Conservation (phyloP, 768 basidiomycete genomes). For the Leucosporidium creatinivorum region DNA sequence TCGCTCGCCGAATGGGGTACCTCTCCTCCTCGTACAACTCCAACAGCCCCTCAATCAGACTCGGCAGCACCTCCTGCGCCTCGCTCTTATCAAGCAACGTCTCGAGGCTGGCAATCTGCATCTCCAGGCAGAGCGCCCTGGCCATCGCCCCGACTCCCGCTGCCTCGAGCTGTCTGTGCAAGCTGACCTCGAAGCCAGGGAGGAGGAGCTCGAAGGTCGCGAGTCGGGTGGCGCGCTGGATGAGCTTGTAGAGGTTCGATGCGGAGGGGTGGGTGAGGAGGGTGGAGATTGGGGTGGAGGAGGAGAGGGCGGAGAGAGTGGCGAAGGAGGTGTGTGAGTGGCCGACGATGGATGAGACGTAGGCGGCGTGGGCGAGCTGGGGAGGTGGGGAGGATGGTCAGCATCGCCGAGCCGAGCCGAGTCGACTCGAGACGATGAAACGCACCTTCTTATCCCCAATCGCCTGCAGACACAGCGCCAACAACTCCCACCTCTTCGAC, state of each 20-base stretch:
- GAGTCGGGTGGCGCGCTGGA: conserved; percentile 26
- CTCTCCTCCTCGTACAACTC: conserved; percentile 50
- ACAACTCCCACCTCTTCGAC: conserved; percentile 67
- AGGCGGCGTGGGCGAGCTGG: conserved; percentile 33
- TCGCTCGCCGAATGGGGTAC: conserved; percentile 53
- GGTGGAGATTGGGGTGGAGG: not conserved
- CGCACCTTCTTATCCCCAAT: conserved; percentile 66
- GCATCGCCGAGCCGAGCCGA: conserved; percentile 10
- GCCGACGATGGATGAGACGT: conserved; percentile 12
- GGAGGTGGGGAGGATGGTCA: too few relatives aligned
- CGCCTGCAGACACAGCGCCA: conserved; percentile 70
- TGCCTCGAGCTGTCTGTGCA: not conserved
- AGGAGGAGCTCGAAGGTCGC: conserved; percentile 35
- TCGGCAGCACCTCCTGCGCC: conserved; percentile 23
- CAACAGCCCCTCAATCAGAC: conserved; percentile 51
- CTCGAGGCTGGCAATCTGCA: conserved; percentile 32
- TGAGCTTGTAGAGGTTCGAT: conserved; percentile 4
- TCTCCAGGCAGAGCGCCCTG: conserved; percentile 35
- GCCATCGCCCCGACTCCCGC: not conserved
- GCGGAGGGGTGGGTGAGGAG: not conserved
- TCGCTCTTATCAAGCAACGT: conserved; percentile 27
- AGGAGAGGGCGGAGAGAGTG: not conserved
- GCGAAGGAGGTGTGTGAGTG: not conserved
- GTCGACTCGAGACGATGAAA: not conserved
- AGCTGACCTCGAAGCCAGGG: conserved; percentile 9